A percentile compares a stretch with the other conserved stretches of the same genome.
Evolutionary conservation across 139 green algal genomes (phyloP).

Genomic region (Edaphochlamys debaryana): DNA sequence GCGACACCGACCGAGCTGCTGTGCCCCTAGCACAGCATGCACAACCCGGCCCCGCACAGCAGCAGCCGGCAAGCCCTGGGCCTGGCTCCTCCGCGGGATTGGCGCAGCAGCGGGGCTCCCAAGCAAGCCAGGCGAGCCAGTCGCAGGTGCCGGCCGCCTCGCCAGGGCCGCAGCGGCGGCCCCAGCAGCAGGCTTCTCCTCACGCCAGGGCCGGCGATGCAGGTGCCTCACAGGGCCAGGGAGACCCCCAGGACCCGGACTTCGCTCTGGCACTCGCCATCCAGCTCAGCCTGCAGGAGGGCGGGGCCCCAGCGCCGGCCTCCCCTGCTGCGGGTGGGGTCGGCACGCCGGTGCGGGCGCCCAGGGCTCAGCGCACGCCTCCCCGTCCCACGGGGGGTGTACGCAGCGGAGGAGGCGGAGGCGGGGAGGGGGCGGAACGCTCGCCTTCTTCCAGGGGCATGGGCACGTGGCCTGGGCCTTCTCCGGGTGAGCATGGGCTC

Average conservation of each 20-base stretch:
- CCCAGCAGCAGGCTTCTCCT: too few species aligned
- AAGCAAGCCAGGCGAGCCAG: too few species aligned
- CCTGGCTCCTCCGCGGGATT: too few species aligned
- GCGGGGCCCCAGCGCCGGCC: background rate
- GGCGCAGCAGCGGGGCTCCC: too few species aligned
- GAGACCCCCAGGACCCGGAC: background rate
- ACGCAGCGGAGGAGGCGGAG: background rate
- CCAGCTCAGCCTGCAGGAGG: slow-evolving; percentile 14
- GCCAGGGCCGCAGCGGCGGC: background rate
- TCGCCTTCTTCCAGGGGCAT: too few species aligned
- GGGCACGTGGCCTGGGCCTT: too few species aligned
- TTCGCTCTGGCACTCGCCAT: slow-evolving; percentile 7
- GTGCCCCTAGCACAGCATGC: background rate
- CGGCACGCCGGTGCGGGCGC: background rate
- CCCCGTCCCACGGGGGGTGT: background rate
- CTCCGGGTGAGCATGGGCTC: too few species aligned
- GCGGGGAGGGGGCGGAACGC: too few species aligned
- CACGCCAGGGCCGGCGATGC: too few species aligned
- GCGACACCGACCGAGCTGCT: background rate
- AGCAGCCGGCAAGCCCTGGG: too few species aligned
- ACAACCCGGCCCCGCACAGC: too few species aligned
- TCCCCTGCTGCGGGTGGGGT: background rate
- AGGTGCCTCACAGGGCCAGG: background rate
- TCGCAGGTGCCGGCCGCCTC: background rate
- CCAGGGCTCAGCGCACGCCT: background rate